phyloP scores from a whole-genome alignment of 2,329 filamentous ascomycete species.

The Myotisia sp. region DNA sequence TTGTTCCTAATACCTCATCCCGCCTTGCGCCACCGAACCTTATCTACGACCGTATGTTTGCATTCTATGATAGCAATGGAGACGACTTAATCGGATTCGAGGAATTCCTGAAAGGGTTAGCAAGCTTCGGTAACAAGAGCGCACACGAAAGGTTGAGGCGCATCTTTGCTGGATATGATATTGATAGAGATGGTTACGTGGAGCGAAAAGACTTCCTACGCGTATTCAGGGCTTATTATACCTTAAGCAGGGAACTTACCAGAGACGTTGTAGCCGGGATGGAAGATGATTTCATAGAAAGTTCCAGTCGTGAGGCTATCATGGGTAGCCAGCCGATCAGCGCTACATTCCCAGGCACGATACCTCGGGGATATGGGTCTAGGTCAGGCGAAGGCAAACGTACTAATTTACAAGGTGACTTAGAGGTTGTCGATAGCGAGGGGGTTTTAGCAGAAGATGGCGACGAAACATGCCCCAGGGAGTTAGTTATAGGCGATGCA shows the following conservation, averaged over 20 bases:
- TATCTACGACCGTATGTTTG: conserved; percentile 91
- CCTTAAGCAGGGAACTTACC: conserved; percentile 78
- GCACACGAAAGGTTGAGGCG: conserved; percentile 53
- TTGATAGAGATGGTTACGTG: conserved; percentile 76
- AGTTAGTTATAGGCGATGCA: conserved; percentile 44
- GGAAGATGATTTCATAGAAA: conserved; percentile 63
- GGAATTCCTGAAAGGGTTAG: conserved; percentile 75
- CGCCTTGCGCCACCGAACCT: conserved; percentile 69
- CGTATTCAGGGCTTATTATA: conserved; percentile 85
- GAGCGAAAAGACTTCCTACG: conserved; percentile 75
- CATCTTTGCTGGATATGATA: conserved; percentile 80
- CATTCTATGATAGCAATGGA: conserved; percentile 83
- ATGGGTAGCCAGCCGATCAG: conserved; percentile 62
- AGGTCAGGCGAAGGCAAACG: conserved; percentile 53
- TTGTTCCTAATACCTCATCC: conserved; percentile 71
- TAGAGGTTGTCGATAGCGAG: conserved; percentile 47
- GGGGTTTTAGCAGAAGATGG: conserved; percentile 46
- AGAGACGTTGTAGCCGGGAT: conserved; percentile 65
- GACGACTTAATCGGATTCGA: conserved; percentile 84
- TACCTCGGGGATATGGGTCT: conserved; percentile 49
- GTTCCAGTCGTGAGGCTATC: conserved; percentile 62
- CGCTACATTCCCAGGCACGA: conserved; percentile 58
- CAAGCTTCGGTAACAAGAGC: conserved; percentile 45
- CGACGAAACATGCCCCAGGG: conserved; percentile 46
- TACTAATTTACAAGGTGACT: conserved; percentile 47